Percentiles rank a stretch among this genome's conserved stretches.
Evolutionary conservation across 306 rosid species (phyloP).

Genomic region (Vicia sativa): DNA sequence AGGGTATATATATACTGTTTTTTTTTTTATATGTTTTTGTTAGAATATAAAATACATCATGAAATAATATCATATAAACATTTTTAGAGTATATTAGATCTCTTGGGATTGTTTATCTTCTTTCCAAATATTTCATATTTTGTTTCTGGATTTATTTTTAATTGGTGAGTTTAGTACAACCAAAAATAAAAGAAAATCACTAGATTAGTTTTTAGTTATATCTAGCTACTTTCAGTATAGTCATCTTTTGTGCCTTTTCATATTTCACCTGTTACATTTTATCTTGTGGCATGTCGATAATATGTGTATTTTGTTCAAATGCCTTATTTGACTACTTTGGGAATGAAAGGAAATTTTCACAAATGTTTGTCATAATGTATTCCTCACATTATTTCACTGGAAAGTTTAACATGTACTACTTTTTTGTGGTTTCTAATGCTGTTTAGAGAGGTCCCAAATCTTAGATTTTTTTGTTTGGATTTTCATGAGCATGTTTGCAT

Average conservation of each 20-base stretch:
- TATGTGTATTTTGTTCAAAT: constrained; percentile 28
- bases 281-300: constrained; percentile 8
- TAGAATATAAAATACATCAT: constrained; percentile 1
- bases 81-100: constrained; percentile 10
- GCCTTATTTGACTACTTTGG: neutral
- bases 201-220: constrained; percentile 10
- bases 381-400: constrained; percentile 4
- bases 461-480: neutral
- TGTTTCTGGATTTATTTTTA: constrained; percentile 1
- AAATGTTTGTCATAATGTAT: constrained; percentile 11
- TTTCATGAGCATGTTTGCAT: constrained; percentile 14
- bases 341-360: constrained; percentile 13
- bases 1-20: constrained; percentile 57
- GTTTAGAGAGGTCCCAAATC: constrained; percentile 10
- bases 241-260: constrained; percentile 9
- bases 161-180: neutral
- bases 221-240: neutral
- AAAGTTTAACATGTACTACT: neutral
- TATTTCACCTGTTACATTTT: constrained; percentile 8
- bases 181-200: neutral
- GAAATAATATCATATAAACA: neutral
- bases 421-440: constrained; percentile 17
- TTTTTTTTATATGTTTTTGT: constrained; percentile 11
- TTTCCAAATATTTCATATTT: constrained; percentile 1
- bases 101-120: neutral